These are phyloP conservation scores for Candolleomyces aberdarensis DNA, from an alignment of 768 basidiomycete species.

Conservation along the genomic window DNA sequence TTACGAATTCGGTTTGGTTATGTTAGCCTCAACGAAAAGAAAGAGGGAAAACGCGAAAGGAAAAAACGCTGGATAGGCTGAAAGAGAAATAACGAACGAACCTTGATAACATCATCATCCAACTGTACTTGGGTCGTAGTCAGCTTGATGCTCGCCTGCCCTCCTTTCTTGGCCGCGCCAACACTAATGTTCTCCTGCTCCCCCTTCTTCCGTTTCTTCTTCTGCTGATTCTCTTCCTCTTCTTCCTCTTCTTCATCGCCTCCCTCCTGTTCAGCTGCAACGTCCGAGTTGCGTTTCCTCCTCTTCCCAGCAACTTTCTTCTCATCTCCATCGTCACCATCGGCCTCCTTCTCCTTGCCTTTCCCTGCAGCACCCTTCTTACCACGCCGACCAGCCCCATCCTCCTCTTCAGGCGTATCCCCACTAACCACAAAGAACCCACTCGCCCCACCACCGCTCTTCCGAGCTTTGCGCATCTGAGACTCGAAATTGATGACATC, in stretches of 20 bases:
- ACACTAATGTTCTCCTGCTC: slow-evolving; percentile 7
- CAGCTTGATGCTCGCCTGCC: slow-evolving; percentile 37
- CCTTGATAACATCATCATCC: slow-evolving; percentile 56
- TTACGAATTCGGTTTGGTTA: background rate
- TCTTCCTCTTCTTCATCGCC: too few species aligned
- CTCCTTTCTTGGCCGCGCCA: slow-evolving; percentile 12
- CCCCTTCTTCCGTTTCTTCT: background rate
- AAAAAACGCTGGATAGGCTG: background rate
- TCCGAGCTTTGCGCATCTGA: slow-evolving; percentile 47
- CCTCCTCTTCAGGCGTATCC: slow-evolving; percentile 6
- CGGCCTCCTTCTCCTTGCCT: background rate
- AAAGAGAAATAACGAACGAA: slow-evolving; percentile 22
- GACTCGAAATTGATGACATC: slow-evolving; percentile 69
- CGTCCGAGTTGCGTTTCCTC: slow-evolving; percentile 8
- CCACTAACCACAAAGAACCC: slow-evolving; percentile 20
- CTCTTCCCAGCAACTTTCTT: slow-evolving; percentile 9
- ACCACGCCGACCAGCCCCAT: background rate
- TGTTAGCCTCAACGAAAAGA: background rate
- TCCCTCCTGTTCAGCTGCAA: background rate
- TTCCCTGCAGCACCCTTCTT: slow-evolving; percentile 1
- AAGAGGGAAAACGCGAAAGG: background rate
- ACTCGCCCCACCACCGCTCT: slow-evolving; percentile 19
- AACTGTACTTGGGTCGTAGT: slow-evolving; percentile 70
- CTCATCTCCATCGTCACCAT: slow-evolving; percentile 1
- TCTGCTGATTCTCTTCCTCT: too few species aligned